Conservation (phyloP, 2,329 filamentous ascomycete species). For the Didymella pinodella region DNA sequence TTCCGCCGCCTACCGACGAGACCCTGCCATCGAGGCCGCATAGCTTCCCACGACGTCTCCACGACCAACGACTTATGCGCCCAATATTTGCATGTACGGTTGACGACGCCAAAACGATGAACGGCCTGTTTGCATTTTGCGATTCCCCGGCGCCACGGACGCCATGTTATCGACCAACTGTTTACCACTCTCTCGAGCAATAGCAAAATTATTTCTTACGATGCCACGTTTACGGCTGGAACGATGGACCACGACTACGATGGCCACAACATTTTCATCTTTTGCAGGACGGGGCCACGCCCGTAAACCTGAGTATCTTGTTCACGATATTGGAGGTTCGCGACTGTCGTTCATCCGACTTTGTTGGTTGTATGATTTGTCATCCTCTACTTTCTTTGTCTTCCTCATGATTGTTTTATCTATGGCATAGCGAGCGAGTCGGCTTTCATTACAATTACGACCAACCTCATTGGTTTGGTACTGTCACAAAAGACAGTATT, state of each 20-base stretch:
- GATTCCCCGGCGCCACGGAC: conserved; percentile 50
- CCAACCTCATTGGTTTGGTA: conserved; percentile 20
- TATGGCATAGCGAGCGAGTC: conserved; percentile 49
- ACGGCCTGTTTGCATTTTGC: conserved; percentile 43
- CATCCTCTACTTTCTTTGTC: conserved; percentile 25
- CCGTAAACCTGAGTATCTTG: conserved; percentile 18
- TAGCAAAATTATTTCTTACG: conserved; percentile 33
- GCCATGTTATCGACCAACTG: conserved; percentile 50
- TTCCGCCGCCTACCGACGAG: conserved; percentile 24
- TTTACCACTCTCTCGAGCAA: conserved; percentile 36
- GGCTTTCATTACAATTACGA: conserved; percentile 26
- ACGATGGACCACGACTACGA: conserved; percentile 39
- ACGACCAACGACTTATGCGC: conserved; percentile 44
- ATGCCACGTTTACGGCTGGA: conserved; percentile 36
- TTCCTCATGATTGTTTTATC: conserved; percentile 49
- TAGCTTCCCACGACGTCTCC: conserved; percentile 38
- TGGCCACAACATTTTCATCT: conserved; percentile 27
- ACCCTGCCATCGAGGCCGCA: conserved; percentile 39
- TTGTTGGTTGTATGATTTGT: conserved; percentile 20
- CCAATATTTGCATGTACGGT: conserved; percentile 45
- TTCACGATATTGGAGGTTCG: conserved; percentile 18
- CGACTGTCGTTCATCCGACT: conserved; percentile 12
- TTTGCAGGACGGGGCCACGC: conserved; percentile 16
- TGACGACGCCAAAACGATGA: conserved; percentile 48
- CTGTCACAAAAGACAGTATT: conserved; percentile 14